Conservation (phyloP, 306 rosid species). For the Psophocarpus tetragonolobus region DNA sequence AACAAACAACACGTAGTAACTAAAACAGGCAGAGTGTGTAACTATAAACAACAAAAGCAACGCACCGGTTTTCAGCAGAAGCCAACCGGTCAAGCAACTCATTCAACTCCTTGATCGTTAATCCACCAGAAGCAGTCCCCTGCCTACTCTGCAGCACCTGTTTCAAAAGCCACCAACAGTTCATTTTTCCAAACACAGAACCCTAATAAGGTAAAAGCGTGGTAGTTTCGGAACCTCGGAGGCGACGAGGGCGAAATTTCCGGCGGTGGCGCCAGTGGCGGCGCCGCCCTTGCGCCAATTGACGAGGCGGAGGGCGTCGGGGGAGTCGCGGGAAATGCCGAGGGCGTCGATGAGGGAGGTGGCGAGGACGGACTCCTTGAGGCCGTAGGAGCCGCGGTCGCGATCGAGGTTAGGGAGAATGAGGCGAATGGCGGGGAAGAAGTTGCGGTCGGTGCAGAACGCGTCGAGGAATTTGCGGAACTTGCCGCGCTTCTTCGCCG, state of each 20-base stretch:
- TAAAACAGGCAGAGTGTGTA: not conserved
- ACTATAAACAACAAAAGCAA: not conserved
- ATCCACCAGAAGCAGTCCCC: constrained; percentile 75
- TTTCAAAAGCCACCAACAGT: not conserved
- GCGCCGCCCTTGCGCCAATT: constrained; percentile 95
- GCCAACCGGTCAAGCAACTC: constrained; percentile 84
- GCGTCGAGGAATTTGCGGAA: constrained; percentile 83
- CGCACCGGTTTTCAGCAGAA: constrained; percentile 71
- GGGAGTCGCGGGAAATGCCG: constrained; percentile 77
- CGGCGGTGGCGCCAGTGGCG: constrained; percentile 66
- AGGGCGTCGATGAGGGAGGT: constrained; percentile 84
- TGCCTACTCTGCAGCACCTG: constrained; percentile 89
- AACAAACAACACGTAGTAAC: not conserved
- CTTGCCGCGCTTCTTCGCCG: constrained; percentile 78
- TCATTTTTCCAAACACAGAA: not conserved
- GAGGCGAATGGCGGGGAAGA: constrained; percentile 73
- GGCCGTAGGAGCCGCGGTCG: constrained; percentile 84
- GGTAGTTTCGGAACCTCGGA: constrained; percentile 62
- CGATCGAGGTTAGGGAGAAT: constrained; percentile 85
- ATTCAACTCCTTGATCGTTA: constrained; percentile 74
- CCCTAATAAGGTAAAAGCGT: too few relatives aligned
- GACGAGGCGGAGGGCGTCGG: constrained; percentile 78
- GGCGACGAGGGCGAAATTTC: constrained; percentile 82
- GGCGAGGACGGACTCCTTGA: constrained; percentile 89
- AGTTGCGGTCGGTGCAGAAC: constrained; percentile 62